Percentiles rank a stretch among this genome's conserved stretches.
Conservation (phyloP, 352 stramenopile genomes). For the Blastocystis sp. region DNA sequence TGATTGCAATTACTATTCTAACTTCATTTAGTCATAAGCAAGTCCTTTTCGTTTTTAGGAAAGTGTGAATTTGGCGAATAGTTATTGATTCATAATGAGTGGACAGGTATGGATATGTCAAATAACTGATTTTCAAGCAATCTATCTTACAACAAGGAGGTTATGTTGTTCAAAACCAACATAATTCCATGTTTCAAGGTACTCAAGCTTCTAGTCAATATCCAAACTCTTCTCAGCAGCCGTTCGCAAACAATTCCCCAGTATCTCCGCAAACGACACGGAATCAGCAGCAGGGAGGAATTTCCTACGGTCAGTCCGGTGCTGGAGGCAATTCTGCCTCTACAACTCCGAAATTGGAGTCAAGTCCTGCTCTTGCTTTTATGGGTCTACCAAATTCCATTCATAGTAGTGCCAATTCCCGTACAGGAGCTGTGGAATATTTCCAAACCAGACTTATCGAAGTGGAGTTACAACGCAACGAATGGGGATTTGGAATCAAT, state of each 20-base stretch:
- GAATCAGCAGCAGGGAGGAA: neutral
- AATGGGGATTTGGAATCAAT: constrained; percentile 54
- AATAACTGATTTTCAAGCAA: neutral
- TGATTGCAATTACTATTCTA: neutral
- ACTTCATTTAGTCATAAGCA: neutral
- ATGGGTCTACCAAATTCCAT: constrained; percentile 52
- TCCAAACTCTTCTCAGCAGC: neutral
- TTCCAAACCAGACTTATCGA: constrained; percentile 35
- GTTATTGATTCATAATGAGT: constrained; percentile 21
- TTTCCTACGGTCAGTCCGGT: neutral
- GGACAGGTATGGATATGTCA: neutral
- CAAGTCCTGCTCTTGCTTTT: constrained; percentile 5
- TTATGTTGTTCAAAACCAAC: constrained; percentile 10
- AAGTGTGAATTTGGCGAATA: neutral
- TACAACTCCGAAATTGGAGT: neutral
- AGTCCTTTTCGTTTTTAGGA: neutral
- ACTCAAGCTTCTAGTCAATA: neutral
- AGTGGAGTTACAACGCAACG: constrained; percentile 25
- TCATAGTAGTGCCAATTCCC: neutral
- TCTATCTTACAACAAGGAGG: neutral
- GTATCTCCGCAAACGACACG: neutral
- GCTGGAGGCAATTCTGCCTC: neutral
- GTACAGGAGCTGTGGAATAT: constrained; percentile 9
- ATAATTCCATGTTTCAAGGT: neutral
- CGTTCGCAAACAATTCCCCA: neutral